Evolutionary conservation across 2,329 filamentous ascomycete genomes (phyloP), one percentile per base, ranked within the genome.

Genomic region (Hymenoscyphus repandus): DNA sequence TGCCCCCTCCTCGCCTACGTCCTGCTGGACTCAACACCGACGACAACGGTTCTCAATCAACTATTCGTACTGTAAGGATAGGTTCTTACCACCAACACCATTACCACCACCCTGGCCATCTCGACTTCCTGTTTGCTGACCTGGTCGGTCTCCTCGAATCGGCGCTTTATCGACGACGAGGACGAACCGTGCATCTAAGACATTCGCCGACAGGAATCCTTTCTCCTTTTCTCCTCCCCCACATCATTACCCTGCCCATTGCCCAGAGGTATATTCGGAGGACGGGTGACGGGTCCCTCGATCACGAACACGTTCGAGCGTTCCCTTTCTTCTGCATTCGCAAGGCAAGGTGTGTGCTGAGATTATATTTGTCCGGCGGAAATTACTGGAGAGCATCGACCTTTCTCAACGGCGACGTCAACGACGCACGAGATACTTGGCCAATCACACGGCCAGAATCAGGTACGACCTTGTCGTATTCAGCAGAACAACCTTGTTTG

Each of bases 361-460:
- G 22, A 27, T 27, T 7, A 27, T 46, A 46, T 46, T 46, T 31
- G 18, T 33, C 44, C 17, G 22, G 22, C 22, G 40, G 40, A 42
- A 27, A 42, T 42, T 42, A 42, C 22, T 42, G 40, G 40, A 27
- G 40, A 27, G 40, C 12, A 42, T 42, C 40, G 40, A 42, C 40
- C 12, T 10, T 31, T 42, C 22, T 27, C 22, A 27, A 27, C 22
- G 12, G 18, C 38, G n/a, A 40, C 17, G 17, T 20, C 38, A 40
- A 40, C 17, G 13, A 40, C 38, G 38, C 38, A 40, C n/a, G n/a
- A 20, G 38, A 40, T 18, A 5, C 17, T 40, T 5, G 13, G 17
- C 13, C 38, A n/a, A 40, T 17, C 17, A 17, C 10, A 3, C 13
- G 11, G n/a, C n/a, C 7, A 5, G 13, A 5, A 11, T 7, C 3